Evolutionary conservation across 148 eudicot species (phyloP).

Genomic region (Pharnaceum exiguum): DNA sequence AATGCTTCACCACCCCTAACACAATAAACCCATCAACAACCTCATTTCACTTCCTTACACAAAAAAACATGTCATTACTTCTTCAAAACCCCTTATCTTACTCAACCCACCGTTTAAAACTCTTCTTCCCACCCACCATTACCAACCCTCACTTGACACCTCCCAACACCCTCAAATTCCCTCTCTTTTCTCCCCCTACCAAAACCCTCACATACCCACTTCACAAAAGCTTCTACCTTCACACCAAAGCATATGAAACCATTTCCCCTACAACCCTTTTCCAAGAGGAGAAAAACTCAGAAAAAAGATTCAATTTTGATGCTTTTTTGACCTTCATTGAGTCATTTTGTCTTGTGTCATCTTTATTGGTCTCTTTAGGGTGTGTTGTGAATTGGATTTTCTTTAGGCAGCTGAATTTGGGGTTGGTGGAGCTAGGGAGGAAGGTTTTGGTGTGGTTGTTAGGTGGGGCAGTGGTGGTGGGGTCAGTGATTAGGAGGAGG

Average conservation of each 20-base stretch:
- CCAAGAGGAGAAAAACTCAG: not conserved
- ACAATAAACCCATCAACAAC: too few relatives aligned
- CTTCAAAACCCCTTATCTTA: conserved; percentile 35
- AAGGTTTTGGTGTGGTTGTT: conserved; percentile 47
- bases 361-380: conserved; percentile 47
- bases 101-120: conserved; percentile 20
- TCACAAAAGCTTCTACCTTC: conserved; percentile 13
- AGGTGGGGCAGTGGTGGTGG: conserved; percentile 59
- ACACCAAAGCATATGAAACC: conserved; percentile 27
- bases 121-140: conserved; percentile 6
- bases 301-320: conserved; percentile 39
- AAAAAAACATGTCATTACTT: conserved; percentile 21
- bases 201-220: conserved; percentile 15
- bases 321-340: conserved; percentile 50
- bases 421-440: conserved; percentile 38
- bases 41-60: not conserved
- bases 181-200: not conserved
- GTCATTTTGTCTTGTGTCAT: conserved; percentile 44
- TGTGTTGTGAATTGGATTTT: conserved; percentile 30
- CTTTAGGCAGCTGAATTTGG: conserved; percentile 31
- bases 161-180: conserved; percentile 18
- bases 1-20: not conserved
- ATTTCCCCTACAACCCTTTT: conserved; percentile 20
- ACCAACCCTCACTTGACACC: conserved; percentile 4
- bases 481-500: conserved; percentile 59